Conservation (phyloP, 306 rosid genomes). For the Pyrus betulifolia region DNA sequence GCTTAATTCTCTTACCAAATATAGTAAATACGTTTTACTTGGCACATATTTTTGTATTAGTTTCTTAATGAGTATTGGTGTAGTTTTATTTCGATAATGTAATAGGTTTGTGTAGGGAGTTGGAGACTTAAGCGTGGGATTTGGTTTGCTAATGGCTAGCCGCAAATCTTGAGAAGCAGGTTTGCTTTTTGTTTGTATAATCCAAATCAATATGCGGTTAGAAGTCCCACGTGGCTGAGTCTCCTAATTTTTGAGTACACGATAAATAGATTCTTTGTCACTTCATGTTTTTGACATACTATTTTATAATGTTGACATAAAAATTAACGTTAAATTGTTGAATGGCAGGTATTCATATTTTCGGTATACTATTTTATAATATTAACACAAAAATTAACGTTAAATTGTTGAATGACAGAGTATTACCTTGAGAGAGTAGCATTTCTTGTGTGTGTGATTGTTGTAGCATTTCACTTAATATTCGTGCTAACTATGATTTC, state of each 20-base stretch:
- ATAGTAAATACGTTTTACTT: neutral
- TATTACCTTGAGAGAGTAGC: too few relatives aligned
- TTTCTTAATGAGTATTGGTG: neutral
- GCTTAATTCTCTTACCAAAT: neutral
- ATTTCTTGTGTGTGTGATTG: neutral
- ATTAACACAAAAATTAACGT: too few relatives aligned
- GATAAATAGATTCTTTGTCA: accelerated
- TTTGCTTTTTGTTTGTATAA: neutral
- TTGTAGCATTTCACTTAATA: neutral
- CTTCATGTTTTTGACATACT: too few relatives aligned
- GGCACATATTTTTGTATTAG: neutral
- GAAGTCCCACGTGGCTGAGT: neutral
- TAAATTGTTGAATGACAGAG: too few relatives aligned
- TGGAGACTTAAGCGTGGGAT: neutral
- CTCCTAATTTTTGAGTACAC: neutral
- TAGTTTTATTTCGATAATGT: neutral
- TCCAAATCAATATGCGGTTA: neutral
- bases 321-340: too few relatives aligned
- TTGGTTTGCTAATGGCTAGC: slow-evolving; percentile 4
- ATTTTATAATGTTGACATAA: too few relatives aligned
- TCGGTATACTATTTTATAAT: too few relatives aligned
- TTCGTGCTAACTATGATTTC: neutral
- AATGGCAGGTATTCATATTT: too few relatives aligned
- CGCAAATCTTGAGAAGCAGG: slow-evolving; percentile 9
- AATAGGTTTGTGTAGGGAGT: neutral